phyloP scores from a whole-genome alignment of 345 rosid species.

The Eucalyptus coolabah region DNA sequence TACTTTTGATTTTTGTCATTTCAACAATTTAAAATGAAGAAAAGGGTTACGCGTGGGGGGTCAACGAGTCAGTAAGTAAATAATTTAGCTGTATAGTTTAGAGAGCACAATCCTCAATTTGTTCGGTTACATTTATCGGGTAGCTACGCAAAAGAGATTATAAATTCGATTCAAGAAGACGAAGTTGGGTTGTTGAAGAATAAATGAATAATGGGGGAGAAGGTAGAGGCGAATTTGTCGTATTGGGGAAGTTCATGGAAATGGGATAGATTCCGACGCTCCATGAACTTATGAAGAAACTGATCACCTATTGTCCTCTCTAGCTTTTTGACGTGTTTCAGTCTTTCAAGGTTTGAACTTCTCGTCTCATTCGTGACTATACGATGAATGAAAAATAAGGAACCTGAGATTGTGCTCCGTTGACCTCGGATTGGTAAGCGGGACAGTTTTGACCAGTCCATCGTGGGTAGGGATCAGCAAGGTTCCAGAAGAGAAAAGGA shows the following conservation, averaged over 20 bases:
- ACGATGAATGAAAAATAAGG: background rate
- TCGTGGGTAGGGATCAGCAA: background rate
- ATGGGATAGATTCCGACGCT: background rate
- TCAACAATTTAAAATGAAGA: background rate
- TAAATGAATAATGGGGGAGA: background rate
- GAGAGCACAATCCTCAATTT: background rate
- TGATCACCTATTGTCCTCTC: background rate
- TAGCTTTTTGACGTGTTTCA: background rate
- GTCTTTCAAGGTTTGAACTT: background rate
- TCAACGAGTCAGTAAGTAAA: background rate
- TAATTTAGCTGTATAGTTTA: background rate
- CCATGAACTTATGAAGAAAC: background rate
- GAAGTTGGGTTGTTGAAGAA: background rate
- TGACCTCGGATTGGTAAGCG: background rate
- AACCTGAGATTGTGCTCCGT: background rate
- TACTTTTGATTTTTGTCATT: background rate
- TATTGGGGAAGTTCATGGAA: background rate
- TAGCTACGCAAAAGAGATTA: background rate
- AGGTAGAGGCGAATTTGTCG: background rate
- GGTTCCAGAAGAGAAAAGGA: background rate
- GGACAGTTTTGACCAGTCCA: background rate
- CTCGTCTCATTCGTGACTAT: background rate
- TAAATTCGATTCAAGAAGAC: background rate
- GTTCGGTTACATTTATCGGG: background rate
- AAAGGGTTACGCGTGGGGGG: background rate